Evolutionary conservation across 2,329 filamentous ascomycete species (phyloP).

Genomic region (Epichloe scottii): DNA sequence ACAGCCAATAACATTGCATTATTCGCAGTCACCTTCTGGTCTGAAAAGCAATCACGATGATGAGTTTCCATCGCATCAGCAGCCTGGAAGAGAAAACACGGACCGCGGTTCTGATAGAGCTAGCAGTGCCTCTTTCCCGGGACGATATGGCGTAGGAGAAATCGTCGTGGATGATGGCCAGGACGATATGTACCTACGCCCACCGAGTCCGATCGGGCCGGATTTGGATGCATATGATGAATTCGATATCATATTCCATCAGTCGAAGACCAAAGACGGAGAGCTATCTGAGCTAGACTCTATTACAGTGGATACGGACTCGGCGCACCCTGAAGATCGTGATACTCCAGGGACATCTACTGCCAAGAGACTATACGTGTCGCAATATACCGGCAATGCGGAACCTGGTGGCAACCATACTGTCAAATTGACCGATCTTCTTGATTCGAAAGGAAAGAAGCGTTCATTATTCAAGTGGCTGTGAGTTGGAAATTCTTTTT

Average conservation of each 20-base stretch:
- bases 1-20: neutral
- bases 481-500: slow-evolving; percentile 10
- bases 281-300: slow-evolving; percentile 19
- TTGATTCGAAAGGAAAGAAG: slow-evolving; percentile 18
- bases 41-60: neutral
- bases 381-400: slow-evolving; percentile 26
- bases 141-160: neutral
- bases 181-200: neutral
- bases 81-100: neutral
- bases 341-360: slow-evolving; percentile 6
- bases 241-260: slow-evolving; percentile 14
- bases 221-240: slow-evolving; percentile 19
- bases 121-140: neutral
- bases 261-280: slow-evolving; percentile 13
- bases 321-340: slow-evolving; percentile 8
- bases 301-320: slow-evolving; percentile 14
- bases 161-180: neutral
- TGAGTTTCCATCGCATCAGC: neutral
- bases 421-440: slow-evolving; percentile 22
- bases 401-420: slow-evolving; percentile 23
- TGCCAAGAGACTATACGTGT: slow-evolving; percentile 18
- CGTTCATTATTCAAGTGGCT: slow-evolving; percentile 30
- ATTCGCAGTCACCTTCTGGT: neutral
- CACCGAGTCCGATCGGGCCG: slow-evolving; percentile 10
- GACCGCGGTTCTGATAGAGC: neutral